Base-by-base conservation (phyloP, 345 rosid genomes). In the Eutrema japonicum region DNA sequence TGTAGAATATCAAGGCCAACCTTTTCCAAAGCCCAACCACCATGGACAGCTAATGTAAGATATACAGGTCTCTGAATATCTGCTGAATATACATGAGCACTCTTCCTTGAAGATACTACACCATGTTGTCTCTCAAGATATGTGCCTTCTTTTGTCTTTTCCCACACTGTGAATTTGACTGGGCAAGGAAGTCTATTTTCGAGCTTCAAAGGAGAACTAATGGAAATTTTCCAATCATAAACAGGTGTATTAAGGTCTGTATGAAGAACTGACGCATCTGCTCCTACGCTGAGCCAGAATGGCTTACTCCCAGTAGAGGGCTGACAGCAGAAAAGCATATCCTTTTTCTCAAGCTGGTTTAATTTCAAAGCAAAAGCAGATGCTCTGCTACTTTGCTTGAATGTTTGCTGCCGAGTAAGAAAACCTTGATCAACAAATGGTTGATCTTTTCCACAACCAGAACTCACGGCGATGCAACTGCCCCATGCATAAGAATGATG, bases 11-110 rank as follows among this genome's bases (percentile, higher is more conserved):
- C 14, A 50, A 58, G 26, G 63, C 64, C 50, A 74, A 95, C 99
- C 98, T 87, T 92, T 83, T 95, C 98, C 80, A 89, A 74, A 76
- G 83, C 83, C 99, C 99, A 95, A 69, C 90, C 96, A 74, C 96
- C 99, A 70, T 88, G 89, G 74, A 86, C 84, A 78, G 80, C 75
- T 79, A 95, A 64, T 33, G 92, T 83, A 74, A 95, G 88, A 77
- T 90, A 92, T 42, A 95, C 61, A 59, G 93, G 91, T 74, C 84
- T 92, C 68, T 80, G 86, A 74, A 87, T 64, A 78, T 92, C 96
- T 43, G 86, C 96, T 66, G 89, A 82, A 71, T 87, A 92, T 74
- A 90, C 76, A 70, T 82, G 86, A 38, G 82, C 89, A 75, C 81
- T 79, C 73, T 79, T 77, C 52, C 89, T 86, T 6, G 98, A 86